Conservation (phyloP, 2,329 filamentous ascomycete genomes). For the Epichloe hybrida region DNA sequence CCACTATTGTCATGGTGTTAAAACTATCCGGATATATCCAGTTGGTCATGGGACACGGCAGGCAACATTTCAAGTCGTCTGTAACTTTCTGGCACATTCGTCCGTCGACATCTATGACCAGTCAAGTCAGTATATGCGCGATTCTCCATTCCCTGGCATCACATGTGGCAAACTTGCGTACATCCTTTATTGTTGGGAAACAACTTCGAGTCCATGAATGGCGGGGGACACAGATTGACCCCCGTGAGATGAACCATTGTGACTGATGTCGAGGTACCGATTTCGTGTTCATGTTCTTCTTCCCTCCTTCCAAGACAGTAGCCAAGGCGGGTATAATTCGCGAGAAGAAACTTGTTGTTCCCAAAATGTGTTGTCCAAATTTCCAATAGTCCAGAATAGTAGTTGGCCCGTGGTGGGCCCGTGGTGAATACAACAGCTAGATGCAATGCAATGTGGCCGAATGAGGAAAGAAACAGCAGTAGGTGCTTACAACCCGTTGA, state of each 20-base stretch:
- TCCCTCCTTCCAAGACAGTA: neutral
- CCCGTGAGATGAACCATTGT: conserved; percentile 25
- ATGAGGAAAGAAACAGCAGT: neutral
- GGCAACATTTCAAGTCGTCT: conserved; percentile 53
- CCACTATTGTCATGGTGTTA: conserved; percentile 42
- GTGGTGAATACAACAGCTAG: neutral
- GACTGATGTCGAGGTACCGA: neutral
- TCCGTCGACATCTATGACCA: conserved; percentile 39
- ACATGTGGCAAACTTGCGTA: conserved; percentile 22
- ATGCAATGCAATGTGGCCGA: neutral
- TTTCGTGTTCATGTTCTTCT: neutral
- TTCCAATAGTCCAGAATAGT: neutral
- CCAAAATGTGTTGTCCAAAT: no score
- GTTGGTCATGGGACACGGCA: conserved; percentile 78
- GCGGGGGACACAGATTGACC: conserved; percentile 43
- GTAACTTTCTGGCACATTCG: conserved; percentile 36
- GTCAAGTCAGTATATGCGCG: neutral
- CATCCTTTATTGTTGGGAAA: conserved; percentile 53
- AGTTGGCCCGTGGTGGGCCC: neutral
- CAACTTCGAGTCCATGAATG: conserved; percentile 51
- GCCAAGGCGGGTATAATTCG: neutral
- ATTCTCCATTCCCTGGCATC: conserved; percentile 3
- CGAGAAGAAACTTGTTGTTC: neutral
- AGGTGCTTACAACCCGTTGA: neutral
- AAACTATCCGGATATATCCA: conserved; percentile 57